Base-by-base conservation (phyloP, 805 yeast species). In the Naumovozyma dairenensis region DNA sequence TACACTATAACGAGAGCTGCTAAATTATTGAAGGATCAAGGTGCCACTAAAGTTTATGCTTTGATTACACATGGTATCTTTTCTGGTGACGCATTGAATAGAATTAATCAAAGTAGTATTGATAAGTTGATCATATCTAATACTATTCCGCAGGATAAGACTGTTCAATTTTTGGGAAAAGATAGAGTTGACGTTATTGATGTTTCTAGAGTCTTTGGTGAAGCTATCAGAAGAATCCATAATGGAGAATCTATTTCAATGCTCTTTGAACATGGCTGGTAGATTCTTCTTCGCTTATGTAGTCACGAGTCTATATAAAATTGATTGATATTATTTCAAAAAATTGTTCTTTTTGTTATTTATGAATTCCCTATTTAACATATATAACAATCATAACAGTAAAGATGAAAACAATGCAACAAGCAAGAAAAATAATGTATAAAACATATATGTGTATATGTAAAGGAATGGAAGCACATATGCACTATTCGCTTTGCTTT, bases 241-340 rank as follows among this genome's bases (percentile, higher is more conserved):
- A 92, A 92, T 48, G 99, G 99, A 45, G 99, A 92, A 64, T 77
- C 89, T 12, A 94, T 92, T 13, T 80, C 94, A 14, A 80, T 85
- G 83, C 66, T 92, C 40, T 92, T 87, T 61, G 96, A 86, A 49
- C 87, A 82, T 46, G 93, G 67, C 6, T 62, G 66, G 62, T 58
- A 35, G 26, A 7, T 7, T 20, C 10, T 7, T 20, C 22, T 10
- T 7, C 22, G 22, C 10, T 10, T 20, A 7, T 20, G 22, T 7
- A 20, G 22, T 20, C 10, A 10, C 6, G 6, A 20, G 10, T 20
- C 22, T 7, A 20, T 6, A 20, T n/a, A n/a, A n/a, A n/a, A n/a
- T n/a, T n/a, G n/a, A n/a, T n/a, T n/a, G n/a, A n/a, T n/a, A n/a
- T n/a, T n/a, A 32, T 13, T 26, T 6, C 12, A 16, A 16, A 12